phyloP scores from a whole-genome alignment of 2,329 filamentous ascomycete genomes.

The Teratosphaeria destructans region DNA sequence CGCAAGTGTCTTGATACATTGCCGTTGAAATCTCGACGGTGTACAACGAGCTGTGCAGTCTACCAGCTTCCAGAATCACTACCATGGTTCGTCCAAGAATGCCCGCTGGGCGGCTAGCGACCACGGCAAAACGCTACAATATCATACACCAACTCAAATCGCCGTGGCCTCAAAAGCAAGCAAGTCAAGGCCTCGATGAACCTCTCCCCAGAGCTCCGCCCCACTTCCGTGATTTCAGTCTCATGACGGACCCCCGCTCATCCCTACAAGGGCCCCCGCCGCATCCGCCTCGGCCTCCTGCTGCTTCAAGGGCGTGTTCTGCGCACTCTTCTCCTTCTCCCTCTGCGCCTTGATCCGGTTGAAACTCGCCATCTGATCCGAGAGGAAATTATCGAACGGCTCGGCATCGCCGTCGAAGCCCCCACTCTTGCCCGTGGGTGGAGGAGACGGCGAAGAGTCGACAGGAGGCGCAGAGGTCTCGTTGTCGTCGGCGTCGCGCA shows the following conservation, averaged over 20 bases:
- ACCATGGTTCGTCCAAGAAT: neutral
- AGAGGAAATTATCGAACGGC: conserved; percentile 25
- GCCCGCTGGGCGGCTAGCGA: neutral
- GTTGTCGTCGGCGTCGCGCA: conserved; percentile 2
- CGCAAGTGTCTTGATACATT: too few species aligned
- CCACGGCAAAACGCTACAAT: neutral
- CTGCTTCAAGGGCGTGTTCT: conserved; percentile 17
- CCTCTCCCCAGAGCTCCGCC: neutral
- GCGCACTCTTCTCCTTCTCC: conserved; percentile 13
- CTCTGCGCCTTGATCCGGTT: conserved; percentile 13
- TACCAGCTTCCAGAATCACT: neutral
- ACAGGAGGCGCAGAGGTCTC: conserved; percentile 3
- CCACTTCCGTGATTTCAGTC: neutral
- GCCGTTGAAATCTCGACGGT: too few species aligned
- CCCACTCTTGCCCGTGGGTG: conserved; percentile 18
- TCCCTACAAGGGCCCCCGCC: conserved; percentile 16
- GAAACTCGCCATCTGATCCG: conserved; percentile 18
- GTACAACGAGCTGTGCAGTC: neutral
- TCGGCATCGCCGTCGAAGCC: conserved; percentile 25
- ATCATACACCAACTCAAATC: neutral
- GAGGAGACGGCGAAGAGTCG: conserved; percentile 15
- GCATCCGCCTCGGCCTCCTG: conserved; percentile 16
- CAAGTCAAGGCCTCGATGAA: neutral
- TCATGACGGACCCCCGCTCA: conserved; percentile 8
- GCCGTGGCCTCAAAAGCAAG: neutral